These are phyloP conservation scores for Cicer yamashitae DNA, from an alignment of 306 rosid species.

Conservation along the genomic window DNA sequence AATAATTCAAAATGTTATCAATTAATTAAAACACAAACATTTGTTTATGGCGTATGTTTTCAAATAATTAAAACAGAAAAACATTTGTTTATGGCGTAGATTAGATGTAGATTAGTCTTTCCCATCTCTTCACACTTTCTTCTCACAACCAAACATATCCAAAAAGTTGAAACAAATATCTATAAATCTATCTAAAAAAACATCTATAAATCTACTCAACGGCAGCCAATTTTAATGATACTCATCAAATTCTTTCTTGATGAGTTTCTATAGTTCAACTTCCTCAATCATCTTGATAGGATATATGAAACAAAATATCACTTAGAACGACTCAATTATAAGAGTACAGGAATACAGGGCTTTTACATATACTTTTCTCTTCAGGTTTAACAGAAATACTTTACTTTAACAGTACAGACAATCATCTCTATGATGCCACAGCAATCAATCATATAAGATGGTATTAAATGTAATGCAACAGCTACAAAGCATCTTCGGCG, in stretches of 20 bases:
- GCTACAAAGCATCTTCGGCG: slow-evolving; percentile 56
- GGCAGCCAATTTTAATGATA: no score
- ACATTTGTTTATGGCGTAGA: no score
- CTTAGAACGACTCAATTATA: slow-evolving; percentile 10
- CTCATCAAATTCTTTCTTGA: not conserved
- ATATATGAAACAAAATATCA: slow-evolving; percentile 12
- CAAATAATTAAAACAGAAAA: no score
- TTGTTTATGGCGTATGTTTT: no score
- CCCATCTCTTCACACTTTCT: no score
- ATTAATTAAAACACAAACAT: no score
- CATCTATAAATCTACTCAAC: no score
- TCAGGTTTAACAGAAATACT: slow-evolving; percentile 32
- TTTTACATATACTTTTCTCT: slow-evolving; percentile 2
- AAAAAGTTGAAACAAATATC: no score
- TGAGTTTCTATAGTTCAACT: not conserved
- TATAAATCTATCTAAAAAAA: no score
- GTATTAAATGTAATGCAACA: slow-evolving; percentile 52
- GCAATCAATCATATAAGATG: slow-evolving; percentile 49
- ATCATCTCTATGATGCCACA: slow-evolving; percentile 47
- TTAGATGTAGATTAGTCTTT: no score
- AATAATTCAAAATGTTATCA: no score
- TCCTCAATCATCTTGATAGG: not conserved
- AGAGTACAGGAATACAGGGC: slow-evolving; percentile 26
- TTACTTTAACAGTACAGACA: slow-evolving; percentile 44
- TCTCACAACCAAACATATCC: no score